Evolutionary conservation across 208 protist genomes (phyloP).

Genomic region (Phytomonas francai): DNA sequence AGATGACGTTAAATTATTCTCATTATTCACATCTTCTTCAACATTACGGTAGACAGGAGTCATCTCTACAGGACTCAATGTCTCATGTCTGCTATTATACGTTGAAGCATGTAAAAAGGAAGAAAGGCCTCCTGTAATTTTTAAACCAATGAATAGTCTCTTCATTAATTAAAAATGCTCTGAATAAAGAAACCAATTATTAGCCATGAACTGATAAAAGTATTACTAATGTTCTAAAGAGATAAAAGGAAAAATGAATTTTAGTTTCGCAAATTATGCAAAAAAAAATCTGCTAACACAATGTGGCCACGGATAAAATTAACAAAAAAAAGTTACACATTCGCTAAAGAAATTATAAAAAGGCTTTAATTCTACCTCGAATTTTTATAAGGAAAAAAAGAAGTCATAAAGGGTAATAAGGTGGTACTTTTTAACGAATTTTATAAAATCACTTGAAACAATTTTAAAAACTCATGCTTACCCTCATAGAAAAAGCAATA

Average conservation of each 20-base stretch:
- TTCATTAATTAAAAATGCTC: slow-evolving; percentile 1
- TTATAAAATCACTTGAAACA: background rate
- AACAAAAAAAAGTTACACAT: slow-evolving; percentile 19
- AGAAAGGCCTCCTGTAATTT: slow-evolving; percentile 1
- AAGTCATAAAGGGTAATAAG: background rate
- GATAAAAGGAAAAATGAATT: background rate
- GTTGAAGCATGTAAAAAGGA: background rate
- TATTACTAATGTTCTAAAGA: background rate
- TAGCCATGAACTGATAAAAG: background rate
- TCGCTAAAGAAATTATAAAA: slow-evolving; percentile 15
- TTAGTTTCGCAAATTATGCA: background rate
- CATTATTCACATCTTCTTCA: background rate
- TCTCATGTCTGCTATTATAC: slow-evolving; percentile 11
- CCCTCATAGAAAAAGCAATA: slow-evolving; percentile 7
- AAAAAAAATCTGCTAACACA: background rate
- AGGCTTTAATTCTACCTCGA: background rate
- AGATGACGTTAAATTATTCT: background rate
- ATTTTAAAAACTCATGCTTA: background rate
- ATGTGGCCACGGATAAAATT: slow-evolving; percentile 7
- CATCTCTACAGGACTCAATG: slow-evolving; percentile 16
- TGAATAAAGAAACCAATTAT: background rate
- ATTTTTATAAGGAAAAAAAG: background rate
- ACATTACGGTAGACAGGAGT: slow-evolving; percentile 15
- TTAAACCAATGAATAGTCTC: background rate
- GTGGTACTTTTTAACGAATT: slow-evolving; percentile 1